phyloP scores from a whole-genome alignment of 352 stramenopile genomes.

The Globisporangium rhizosaccharum region DNA sequence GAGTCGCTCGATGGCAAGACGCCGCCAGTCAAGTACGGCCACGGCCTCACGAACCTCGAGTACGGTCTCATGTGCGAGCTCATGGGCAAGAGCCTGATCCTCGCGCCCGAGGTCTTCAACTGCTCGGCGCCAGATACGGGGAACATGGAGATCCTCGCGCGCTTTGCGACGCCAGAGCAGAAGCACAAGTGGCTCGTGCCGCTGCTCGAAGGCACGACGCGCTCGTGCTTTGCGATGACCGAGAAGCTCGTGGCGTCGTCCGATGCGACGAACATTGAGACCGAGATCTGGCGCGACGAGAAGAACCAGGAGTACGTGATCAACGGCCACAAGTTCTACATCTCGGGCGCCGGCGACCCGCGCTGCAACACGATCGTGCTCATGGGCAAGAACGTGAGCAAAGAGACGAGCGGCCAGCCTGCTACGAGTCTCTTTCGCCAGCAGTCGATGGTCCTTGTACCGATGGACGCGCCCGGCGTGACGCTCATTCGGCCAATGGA shows the following conservation, averaged over 20 bases:
- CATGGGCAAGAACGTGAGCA: conserved; percentile 66
- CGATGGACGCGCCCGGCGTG: conserved; percentile 88
- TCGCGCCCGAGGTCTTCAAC: conserved; percentile 95
- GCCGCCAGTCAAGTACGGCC: conserved; percentile 51
- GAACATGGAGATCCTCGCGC: conserved; percentile 98
- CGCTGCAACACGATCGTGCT: conserved; percentile 89
- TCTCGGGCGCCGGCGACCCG: conserved; percentile 93
- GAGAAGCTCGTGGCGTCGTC: conserved; percentile 94
- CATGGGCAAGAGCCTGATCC: conserved; percentile 88
- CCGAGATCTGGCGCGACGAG: conserved; percentile 65
- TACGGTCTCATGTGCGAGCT: conserved; percentile 96
- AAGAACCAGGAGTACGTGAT: conserved; percentile 86
- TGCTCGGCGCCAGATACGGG: conserved; percentile 95
- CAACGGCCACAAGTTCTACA: conserved; percentile 96
- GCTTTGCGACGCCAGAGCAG: conserved; percentile 89
- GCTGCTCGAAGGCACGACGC: conserved; percentile 90
- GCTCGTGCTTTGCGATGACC: conserved; percentile 97
- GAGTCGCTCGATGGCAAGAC: conserved; percentile 36
- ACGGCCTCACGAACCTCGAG: conserved; percentile 85
- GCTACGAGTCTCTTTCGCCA: conserved; percentile 49
- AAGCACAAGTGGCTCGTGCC: conserved; percentile 92
- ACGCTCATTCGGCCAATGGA: conserved; percentile 83
- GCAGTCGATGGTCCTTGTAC: conserved; percentile 91
- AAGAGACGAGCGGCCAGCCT: conserved; percentile 14
- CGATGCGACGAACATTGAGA: conserved; percentile 95